Percentiles rank a stretch among this genome's conserved stretches.
Conservation (phyloP, 2,329 filamentous ascomycete genomes). For the Alternaria angustiovoidea region DNA sequence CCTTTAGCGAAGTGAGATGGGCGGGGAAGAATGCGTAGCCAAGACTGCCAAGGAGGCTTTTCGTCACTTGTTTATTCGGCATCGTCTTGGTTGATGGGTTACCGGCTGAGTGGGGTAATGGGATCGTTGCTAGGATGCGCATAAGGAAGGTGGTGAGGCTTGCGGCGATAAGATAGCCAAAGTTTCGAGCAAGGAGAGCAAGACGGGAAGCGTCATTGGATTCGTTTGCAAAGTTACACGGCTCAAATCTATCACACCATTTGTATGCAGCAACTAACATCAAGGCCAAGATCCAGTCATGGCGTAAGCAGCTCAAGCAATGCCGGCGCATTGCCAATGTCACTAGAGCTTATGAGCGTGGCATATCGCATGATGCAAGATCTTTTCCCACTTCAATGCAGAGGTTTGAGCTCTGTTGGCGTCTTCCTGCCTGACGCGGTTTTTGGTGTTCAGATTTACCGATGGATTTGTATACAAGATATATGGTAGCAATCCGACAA, state of each 20-base stretch:
- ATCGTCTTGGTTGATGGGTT: constrained; percentile 2
- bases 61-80: constrained; percentile 10
- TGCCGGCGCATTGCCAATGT: neutral
- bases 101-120: neutral
- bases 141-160: constrained; percentile 16
- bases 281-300: neutral
- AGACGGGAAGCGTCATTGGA: neutral
- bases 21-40: constrained; percentile 31
- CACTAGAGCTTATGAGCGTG: neutral
- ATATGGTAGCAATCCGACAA: neutral
- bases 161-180: constrained; percentile 1
- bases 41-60: constrained; percentile 31
- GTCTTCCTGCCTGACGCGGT: neutral
- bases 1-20: constrained; percentile 12
- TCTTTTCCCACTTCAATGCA: neutral
- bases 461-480: neutral
- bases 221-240: neutral
- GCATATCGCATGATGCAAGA: too few relatives aligned
- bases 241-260: neutral
- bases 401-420: neutral
- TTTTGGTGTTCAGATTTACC: neutral
- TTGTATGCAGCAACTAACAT: neutral
- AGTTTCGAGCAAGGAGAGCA: neutral
- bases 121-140: neutral
- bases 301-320: constrained; percentile 1